Evolutionary conservation across 1,284 basidiomycete species (phyloP).

Genomic region (Porogramme epimiltina): DNA sequence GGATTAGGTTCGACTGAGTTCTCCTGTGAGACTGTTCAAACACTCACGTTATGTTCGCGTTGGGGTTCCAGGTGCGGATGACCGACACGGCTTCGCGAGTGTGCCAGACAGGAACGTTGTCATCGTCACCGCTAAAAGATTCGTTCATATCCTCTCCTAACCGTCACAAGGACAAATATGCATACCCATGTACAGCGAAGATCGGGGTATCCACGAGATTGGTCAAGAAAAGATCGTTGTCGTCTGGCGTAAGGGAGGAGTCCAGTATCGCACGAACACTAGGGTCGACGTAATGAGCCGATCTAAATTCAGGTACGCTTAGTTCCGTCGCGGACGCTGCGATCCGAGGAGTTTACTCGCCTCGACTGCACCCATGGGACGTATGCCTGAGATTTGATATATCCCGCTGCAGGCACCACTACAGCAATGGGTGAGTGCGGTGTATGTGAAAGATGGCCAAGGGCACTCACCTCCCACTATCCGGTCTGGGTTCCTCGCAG

Average conservation of each 20-base stretch:
- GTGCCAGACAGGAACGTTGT: slow-evolving; percentile 84
- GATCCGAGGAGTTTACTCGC: slow-evolving; percentile 27
- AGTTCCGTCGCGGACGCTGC: neutral
- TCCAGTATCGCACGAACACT: slow-evolving; percentile 69
- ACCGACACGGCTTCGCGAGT: slow-evolving; percentile 62
- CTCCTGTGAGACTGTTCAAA: no score
- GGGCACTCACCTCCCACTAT: slow-evolving; percentile 57
- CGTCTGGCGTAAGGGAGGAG: slow-evolving; percentile 75
- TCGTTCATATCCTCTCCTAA: no score
- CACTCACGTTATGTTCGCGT: slow-evolving; percentile 56
- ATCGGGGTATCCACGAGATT: slow-evolving; percentile 74
- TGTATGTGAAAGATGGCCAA: neutral
- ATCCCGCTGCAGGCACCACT: slow-evolving; percentile 77
- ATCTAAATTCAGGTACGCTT: slow-evolving; percentile 36
- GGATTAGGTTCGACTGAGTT: no score
- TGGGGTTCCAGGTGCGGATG: slow-evolving; percentile 54
- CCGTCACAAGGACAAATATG: no score
- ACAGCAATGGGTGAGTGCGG: slow-evolving; percentile 8
- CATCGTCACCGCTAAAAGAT: slow-evolving; percentile 66
- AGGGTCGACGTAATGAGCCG: slow-evolving; percentile 81
- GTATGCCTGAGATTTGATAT: slow-evolving; percentile 85
- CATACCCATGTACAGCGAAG: slow-evolving; percentile 78
- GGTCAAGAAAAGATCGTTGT: slow-evolving; percentile 83
- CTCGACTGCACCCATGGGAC: slow-evolving; percentile 72
- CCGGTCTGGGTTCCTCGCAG: slow-evolving; percentile 76